Evolutionary conservation across 768 basidiomycete species (phyloP).

Genomic region (Plicaturopsis crispa): DNA sequence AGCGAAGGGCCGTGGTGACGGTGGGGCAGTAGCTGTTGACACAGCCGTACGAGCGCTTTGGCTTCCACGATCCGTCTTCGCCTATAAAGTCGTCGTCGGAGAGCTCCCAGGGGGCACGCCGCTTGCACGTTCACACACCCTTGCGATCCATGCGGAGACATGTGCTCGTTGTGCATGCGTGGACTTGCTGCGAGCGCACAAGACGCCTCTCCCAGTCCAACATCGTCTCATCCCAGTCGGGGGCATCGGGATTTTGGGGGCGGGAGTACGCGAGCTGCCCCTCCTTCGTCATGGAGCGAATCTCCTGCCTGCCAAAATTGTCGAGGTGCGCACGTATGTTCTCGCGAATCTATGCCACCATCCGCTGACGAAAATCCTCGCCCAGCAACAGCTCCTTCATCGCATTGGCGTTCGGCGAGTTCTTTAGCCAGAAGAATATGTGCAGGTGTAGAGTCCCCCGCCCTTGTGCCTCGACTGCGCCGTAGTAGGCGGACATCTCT

Average conservation of each 20-base stretch:
- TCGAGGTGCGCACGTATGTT: conserved; percentile 25
- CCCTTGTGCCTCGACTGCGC: conserved; percentile 32
- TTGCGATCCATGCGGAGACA: conserved; percentile 15
- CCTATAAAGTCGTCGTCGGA: conserved; percentile 16
- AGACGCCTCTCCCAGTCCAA: conserved; percentile 13
- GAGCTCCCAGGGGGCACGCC: conserved; percentile 20
- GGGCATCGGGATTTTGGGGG: conserved; percentile 22
- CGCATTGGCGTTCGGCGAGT: conserved; percentile 16
- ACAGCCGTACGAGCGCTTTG: conserved; percentile 14
- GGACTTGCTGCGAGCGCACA: conserved; percentile 22
- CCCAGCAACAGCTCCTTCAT: conserved; percentile 15
- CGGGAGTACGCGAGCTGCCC: conserved; percentile 23
- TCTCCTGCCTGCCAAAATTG: conserved; percentile 5
- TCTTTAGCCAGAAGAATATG: conserved; percentile 28
- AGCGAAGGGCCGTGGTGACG: conserved; percentile 15
- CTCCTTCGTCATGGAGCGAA: conserved; percentile 11
- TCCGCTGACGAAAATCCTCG: conserved; percentile 17
- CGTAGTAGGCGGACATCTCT: conserved; percentile 19
- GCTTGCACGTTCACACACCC: conserved; percentile 22
- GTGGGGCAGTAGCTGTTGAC: conserved; percentile 22
- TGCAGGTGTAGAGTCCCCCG: conserved; percentile 33
- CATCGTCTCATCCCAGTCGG: conserved; percentile 6
- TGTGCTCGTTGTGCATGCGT: conserved; percentile 17
- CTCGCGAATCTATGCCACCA: conserved; percentile 20
- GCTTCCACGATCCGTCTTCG: conserved; percentile 18